Conservation (phyloP, 441 rosid genomes). For the Eruca vesicaria region DNA sequence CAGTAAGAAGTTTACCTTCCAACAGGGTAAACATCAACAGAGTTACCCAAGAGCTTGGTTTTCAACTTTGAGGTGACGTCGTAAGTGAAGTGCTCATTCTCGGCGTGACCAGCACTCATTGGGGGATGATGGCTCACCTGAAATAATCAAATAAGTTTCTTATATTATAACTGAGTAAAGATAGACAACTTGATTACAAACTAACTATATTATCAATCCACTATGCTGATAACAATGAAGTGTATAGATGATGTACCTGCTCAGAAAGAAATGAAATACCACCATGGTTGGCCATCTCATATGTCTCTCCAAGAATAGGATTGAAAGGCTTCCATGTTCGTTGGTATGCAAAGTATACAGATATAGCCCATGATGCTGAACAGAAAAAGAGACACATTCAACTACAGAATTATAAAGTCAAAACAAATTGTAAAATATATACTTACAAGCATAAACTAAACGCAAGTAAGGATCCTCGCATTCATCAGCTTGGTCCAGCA, state of each 20-base stretch:
- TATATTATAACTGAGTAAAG: neutral
- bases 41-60: conserved; percentile 93
- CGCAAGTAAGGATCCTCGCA: conserved; percentile 68
- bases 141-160: conserved; percentile 1
- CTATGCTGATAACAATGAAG: neutral
- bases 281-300: conserved; percentile 63
- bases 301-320: conserved; percentile 79
- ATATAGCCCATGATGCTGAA: conserved; percentile 69
- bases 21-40: conserved; percentile 91
- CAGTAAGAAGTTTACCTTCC: conserved; percentile 62
- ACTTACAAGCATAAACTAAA: conserved; percentile 60
- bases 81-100: conserved; percentile 87
- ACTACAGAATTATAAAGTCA: too few relatives aligned
- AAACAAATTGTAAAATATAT: neutral
- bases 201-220: neutral
- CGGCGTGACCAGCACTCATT: conserved; percentile 94
- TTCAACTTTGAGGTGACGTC: conserved; percentile 89
- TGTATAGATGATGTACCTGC: conserved; percentile 42
- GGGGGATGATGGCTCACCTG: conserved; percentile 99
- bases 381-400: conserved; percentile 6
- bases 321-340: conserved; percentile 74
- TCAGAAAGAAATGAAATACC: conserved; percentile 64
- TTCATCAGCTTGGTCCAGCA: conserved; percentile 66
- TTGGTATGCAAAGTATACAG: conserved; percentile 57
- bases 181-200: neutral